These are phyloP conservation scores for Colletotrichum viniferum DNA, from an alignment of 2,329 filamentous ascomycete species.

Conservation along the genomic window DNA sequence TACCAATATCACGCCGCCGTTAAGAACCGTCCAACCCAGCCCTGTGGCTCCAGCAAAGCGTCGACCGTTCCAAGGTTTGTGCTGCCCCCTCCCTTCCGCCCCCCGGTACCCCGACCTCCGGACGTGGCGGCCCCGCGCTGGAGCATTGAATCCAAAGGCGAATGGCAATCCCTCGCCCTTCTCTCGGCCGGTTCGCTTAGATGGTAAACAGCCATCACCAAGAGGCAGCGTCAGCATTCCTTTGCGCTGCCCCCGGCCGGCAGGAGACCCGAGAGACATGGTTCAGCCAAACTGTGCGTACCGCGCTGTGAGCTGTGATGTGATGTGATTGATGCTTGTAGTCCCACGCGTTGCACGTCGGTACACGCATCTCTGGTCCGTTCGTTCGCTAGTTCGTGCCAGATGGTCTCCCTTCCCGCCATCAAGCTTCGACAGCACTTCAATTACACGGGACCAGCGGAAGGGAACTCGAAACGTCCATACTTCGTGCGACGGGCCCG, in stretches of 20 bases:
- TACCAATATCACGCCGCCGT: background rate
- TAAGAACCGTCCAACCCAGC: background rate
- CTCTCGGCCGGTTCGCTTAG: background rate
- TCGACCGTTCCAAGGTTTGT: background rate
- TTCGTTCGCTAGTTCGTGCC: background rate
- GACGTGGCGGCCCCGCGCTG: background rate
- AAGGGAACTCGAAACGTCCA: background rate
- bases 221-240: background rate
- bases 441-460: background rate
- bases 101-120: background rate
- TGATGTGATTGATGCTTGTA: background rate
- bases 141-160: background rate
- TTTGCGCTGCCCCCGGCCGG: background rate
- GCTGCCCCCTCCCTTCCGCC: background rate
- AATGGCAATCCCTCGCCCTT: background rate
- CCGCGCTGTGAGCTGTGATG: background rate
- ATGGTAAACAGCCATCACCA: background rate
- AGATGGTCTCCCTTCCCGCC: background rate
- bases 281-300: background rate
- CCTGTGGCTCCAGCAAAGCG: background rate
- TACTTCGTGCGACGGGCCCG: background rate
- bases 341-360: background rate
- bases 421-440: background rate
- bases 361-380: background rate
- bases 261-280: background rate